These are phyloP conservation scores for Chaetomiaceae sp. DNA, from an alignment of 2,329 filamentous ascomycete species.

Conservation along the genomic window DNA sequence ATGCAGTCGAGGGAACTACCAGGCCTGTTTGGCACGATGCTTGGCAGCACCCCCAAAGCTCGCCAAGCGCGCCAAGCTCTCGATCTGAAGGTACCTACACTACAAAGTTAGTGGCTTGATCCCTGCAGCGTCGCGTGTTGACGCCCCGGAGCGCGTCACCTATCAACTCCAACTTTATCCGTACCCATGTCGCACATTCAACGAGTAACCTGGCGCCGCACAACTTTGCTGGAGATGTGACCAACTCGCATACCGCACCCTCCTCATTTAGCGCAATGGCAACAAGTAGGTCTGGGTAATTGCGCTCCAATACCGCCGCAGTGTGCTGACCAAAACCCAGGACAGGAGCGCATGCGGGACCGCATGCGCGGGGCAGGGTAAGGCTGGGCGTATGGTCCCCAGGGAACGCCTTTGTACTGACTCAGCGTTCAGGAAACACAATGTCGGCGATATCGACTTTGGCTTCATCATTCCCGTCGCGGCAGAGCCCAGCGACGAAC, in stretches of 20 bases:
- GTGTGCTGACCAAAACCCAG: too few relatives aligned
- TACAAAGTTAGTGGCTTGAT: background rate
- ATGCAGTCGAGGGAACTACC: too few relatives aligned
- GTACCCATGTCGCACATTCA: background rate
- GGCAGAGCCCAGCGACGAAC: slow-evolving; percentile 19
- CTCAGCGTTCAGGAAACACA: slow-evolving; percentile 38
- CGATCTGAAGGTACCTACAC: background rate
- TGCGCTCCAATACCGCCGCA: background rate
- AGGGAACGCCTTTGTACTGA: slow-evolving; percentile 7
- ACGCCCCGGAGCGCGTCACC: background rate
- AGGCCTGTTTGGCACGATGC: too few relatives aligned
- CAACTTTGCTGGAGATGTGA: background rate
- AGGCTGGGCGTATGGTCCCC: slow-evolving; percentile 18
- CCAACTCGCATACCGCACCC: background rate
- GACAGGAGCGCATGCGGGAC: slow-evolving; percentile 57
- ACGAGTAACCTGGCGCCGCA: too few relatives aligned
- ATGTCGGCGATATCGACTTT: slow-evolving; percentile 56
- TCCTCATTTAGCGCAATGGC: slow-evolving; percentile 27
- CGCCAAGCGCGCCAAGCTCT: background rate
- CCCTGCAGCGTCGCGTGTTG: slow-evolving; percentile 2
- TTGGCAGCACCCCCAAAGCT: too few relatives aligned
- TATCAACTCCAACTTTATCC: background rate
- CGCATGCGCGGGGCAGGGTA: slow-evolving; percentile 61
- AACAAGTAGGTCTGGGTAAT: slow-evolving; percentile 25
- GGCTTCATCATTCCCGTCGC: slow-evolving; percentile 39